A percentile compares a stretch with the other conserved stretches of the same genome.
Conservation (phyloP, 139 green algal species). For the Eudorina sp. region DNA sequence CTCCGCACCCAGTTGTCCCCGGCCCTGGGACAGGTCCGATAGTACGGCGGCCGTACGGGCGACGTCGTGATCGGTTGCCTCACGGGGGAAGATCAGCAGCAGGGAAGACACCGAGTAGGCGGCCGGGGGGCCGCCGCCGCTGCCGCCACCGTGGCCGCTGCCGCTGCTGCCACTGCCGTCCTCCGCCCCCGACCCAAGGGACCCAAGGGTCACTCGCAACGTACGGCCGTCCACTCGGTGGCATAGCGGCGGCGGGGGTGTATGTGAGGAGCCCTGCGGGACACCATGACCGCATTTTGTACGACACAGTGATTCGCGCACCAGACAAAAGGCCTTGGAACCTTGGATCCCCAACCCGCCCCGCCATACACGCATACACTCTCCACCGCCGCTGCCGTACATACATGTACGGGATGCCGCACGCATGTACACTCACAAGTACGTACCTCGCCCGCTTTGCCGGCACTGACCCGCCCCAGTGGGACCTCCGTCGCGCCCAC, state of each 20-base stretch:
- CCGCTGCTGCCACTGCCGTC: not conserved
- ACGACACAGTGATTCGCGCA: not conserved
- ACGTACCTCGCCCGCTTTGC: not conserved
- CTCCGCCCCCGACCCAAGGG: no score
- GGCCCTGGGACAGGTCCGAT: not conserved
- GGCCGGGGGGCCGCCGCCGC: not conserved
- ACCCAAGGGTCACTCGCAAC: not conserved
- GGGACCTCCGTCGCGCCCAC: slow-evolving; percentile 14
- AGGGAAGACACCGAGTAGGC: not conserved
- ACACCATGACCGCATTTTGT: not conserved
- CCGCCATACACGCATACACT: not conserved
- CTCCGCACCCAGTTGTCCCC: not conserved
- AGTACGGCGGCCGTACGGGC: slow-evolving; percentile 2
- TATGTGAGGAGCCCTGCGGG: not conserved
- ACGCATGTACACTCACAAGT: not conserved
- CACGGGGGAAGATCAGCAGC: not conserved
- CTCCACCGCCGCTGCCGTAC: not conserved
- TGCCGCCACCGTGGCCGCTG: not conserved
- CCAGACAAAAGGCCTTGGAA: not conserved
- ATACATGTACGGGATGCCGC: no score
- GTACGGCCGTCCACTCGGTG: slow-evolving; percentile 8
- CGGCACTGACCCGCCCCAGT: not conserved
- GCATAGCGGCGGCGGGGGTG: not conserved
- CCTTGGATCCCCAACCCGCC: not conserved
- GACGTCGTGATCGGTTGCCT: not conserved